Evolutionary conservation across 768 basidiomycete genomes (phyloP), one percentile per base, ranked within the genome.

Genomic region (Mycena galopus): DNA sequence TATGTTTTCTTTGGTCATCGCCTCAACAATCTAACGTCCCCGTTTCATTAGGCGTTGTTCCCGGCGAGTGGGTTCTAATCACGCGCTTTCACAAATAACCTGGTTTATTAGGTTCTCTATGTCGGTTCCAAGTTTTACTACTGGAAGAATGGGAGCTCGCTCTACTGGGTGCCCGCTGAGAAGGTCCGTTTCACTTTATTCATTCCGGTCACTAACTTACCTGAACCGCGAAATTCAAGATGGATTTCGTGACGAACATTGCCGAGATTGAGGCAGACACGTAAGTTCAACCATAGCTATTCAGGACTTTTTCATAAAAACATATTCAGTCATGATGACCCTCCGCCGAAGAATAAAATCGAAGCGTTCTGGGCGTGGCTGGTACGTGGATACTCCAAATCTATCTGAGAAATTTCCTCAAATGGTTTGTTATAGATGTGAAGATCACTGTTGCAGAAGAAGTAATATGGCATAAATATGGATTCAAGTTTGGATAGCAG

Each of bases 281-380:
- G 85, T 89, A 76, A 75, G 86, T n/a, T n/a, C n/a, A n/a, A n/a
- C n/a, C n/a, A n/a, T n/a, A 81, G 30, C 4, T 23, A 61, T 39
- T 35, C 57, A 14, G 14, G 7, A 17, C 30, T n/a, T 14, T 2
- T 3, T 39, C 14, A 35, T 75, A n/a, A 73, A 21, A 53, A 60
- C 37, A 23, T 50, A 59, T 59, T 66, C 39, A 10, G 6, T 88
- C n/a, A 88, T 76, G 93, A 95, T 53, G 93, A 95, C 23, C 88
- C 88, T 8, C 90, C 91, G 17, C 94, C 96, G 3, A 89, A 73
- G 76, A 96, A 93, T 78, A 88, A 82, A 76, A 0, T 82, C 3
- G 94, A 94, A 67, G 89, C 89, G 30, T 86, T 95, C 81, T 96
- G 95, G 95, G 82, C 81, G 69, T 93, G 92, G 92, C 82, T 96